phyloP scores from a whole-genome alignment of 163 green algal species.

The Scenedesmus sp. region DNA sequence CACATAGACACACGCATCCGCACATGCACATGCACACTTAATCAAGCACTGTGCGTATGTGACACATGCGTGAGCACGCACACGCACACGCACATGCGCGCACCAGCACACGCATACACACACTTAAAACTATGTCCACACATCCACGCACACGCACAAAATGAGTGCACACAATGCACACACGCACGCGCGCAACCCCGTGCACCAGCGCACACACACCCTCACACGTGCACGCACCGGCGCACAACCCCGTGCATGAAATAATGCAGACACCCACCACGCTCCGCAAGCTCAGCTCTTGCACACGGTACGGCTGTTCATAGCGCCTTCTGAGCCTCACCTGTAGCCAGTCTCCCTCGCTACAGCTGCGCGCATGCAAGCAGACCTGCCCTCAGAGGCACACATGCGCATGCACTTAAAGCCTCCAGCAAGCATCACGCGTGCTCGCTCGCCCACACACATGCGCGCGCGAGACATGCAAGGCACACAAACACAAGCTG shows the following conservation, averaged over 20 bases:
- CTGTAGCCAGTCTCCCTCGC: conserved; percentile 70
- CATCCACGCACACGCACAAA: background rate
- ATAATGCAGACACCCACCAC: too few relatives aligned
- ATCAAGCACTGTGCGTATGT: background rate
- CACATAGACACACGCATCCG: background rate
- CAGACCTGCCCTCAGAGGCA: too few relatives aligned
- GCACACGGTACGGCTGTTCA: background rate
- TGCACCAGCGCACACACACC: background rate
- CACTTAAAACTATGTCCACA: too few relatives aligned
- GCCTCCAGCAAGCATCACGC: too few relatives aligned
- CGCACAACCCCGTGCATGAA: too few relatives aligned
- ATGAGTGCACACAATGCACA: background rate
- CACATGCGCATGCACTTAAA: too few relatives aligned
- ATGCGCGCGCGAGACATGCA: too few relatives aligned
- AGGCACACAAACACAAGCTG: too few relatives aligned
- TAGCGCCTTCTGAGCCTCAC: conserved; percentile 62
- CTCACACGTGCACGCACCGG: background rate
- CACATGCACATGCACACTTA: background rate
- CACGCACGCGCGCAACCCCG: background rate
- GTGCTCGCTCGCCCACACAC: too few relatives aligned
- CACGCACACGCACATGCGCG: background rate
- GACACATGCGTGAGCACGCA: background rate
- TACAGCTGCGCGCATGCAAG: conserved; percentile 36
- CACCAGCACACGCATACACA: background rate
- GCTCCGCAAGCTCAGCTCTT: too few relatives aligned